These are phyloP conservation scores for Colletotrichum somersetense DNA, from an alignment of 2,329 filamentous ascomycete species.

Conservation along the genomic window DNA sequence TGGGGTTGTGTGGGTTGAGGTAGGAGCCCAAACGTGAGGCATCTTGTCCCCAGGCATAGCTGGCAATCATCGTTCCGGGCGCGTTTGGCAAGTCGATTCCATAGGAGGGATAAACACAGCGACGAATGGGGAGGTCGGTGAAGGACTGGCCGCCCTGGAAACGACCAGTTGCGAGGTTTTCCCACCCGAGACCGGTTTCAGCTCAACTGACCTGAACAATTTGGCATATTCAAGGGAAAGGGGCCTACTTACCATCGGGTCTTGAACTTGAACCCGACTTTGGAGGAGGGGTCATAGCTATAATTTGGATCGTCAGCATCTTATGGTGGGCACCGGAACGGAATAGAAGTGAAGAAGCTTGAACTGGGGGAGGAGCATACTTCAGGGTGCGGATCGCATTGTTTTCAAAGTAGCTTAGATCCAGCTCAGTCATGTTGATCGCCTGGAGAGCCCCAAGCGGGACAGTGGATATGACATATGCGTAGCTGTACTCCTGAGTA, in stretches of 20 bases:
- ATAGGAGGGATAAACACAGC: slow-evolving; percentile 52
- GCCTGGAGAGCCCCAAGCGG: slow-evolving; percentile 46
- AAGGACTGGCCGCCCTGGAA: slow-evolving; percentile 46
- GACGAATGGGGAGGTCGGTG: slow-evolving; percentile 49
- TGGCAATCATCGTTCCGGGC: slow-evolving; percentile 46
- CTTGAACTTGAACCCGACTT: slow-evolving; percentile 49
- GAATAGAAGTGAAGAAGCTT: no score
- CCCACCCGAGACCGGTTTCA: slow-evolving; percentile 39
- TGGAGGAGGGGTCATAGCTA: slow-evolving; percentile 47
- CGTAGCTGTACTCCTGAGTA: slow-evolving; percentile 41
- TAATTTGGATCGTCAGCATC: not conserved
- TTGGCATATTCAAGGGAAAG: not conserved
- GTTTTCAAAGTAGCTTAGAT: slow-evolving; percentile 47
- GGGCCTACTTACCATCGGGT: slow-evolving; percentile 44
- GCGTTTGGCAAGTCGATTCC: slow-evolving; percentile 43
- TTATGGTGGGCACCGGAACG: no score
- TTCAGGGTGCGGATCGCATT: slow-evolving; percentile 49
- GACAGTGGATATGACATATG: slow-evolving; percentile 46
- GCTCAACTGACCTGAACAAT: no score
- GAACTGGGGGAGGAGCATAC: slow-evolving; percentile 7
- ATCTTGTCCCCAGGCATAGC: slow-evolving; percentile 46
- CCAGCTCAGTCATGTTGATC: slow-evolving; percentile 46
- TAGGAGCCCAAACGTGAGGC: slow-evolving; percentile 45
- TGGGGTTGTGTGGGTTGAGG: slow-evolving; percentile 43
- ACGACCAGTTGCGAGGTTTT: slow-evolving; percentile 42